Conservation (phyloP, 2,329 filamentous ascomycete genomes). For the Madurella mycetomatis region DNA sequence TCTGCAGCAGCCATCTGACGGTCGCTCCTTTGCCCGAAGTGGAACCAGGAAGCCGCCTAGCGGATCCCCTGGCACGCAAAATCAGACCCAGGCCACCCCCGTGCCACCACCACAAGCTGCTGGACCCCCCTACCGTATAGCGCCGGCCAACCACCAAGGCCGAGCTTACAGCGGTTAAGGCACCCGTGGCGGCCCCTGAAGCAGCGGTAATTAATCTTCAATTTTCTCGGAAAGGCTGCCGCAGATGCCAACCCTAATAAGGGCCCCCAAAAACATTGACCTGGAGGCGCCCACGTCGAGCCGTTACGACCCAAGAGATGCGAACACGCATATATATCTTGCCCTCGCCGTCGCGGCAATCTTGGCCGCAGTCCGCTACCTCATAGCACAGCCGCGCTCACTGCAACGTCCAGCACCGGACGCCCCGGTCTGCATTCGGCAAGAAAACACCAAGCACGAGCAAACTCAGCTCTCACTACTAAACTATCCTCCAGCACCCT, state of each 20-base stretch:
- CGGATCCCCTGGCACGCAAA: not conserved
- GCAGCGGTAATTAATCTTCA: slow-evolving; percentile 15
- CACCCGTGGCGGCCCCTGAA: slow-evolving; percentile 14
- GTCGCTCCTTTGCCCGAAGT: slow-evolving; percentile 4
- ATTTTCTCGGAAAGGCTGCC: slow-evolving; percentile 24
- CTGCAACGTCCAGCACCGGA: not conserved
- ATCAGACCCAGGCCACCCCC: slow-evolving; percentile 14
- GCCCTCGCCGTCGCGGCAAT: slow-evolving; percentile 33
- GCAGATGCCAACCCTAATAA: slow-evolving; percentile 40
- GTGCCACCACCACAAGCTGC: slow-evolving; percentile 18
- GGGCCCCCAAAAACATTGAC: slow-evolving; percentile 31
- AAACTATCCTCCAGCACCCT: slow-evolving; percentile 2
- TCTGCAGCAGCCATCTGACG: slow-evolving; percentile 6
- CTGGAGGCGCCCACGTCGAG: slow-evolving; percentile 26
- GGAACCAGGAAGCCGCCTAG: not conserved
- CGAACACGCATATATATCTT: slow-evolving; percentile 27
- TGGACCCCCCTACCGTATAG: slow-evolving; percentile 15
- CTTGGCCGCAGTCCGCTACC: slow-evolving; percentile 28
- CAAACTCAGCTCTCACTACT: slow-evolving; percentile 1
- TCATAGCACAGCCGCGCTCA: slow-evolving; percentile 10
- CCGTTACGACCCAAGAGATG: slow-evolving; percentile 22
- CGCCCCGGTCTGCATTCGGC: not conserved
- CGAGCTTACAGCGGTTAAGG: slow-evolving; percentile 16
- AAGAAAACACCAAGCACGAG: slow-evolving; percentile 6
- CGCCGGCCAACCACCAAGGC: slow-evolving; percentile 22